Conservation (phyloP, 805 yeast species). For the Metschnikowia gelsemii region DNA sequence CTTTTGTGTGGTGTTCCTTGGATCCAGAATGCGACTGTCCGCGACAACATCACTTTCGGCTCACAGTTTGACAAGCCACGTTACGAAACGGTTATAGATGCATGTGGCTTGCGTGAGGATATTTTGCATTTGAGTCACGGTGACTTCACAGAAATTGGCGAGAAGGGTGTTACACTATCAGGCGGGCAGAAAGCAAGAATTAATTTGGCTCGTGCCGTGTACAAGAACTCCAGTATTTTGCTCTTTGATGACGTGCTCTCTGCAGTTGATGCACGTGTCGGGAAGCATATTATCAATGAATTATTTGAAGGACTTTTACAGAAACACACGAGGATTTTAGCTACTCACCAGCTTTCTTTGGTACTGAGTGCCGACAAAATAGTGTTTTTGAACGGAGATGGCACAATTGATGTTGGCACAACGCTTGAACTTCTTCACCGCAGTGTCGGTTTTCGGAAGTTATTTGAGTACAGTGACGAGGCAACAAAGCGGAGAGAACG, state of each 20-base stretch:
- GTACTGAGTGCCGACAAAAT: slow-evolving; percentile 68
- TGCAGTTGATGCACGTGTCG: slow-evolving; percentile 87
- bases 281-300: slow-evolving; percentile 69
- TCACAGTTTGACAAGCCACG: slow-evolving; percentile 46
- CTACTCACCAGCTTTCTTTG: slow-evolving; percentile 80
- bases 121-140: slow-evolving; percentile 68
- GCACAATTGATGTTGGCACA: slow-evolving; percentile 60
- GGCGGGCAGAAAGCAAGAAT: slow-evolving; percentile 90
- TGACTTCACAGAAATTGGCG: slow-evolving; percentile 79
- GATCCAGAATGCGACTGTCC: slow-evolving; percentile 79
- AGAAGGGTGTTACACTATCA: slow-evolving; percentile 80
- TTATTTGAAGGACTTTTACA: slow-evolving; percentile 62
- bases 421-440: slow-evolving; percentile 48
- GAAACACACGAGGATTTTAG: slow-evolving; percentile 66
- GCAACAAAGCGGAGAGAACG: slow-evolving; percentile 23
- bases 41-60: slow-evolving; percentile 75
- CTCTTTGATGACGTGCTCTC: slow-evolving; percentile 76
- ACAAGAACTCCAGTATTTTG: slow-evolving; percentile 63
- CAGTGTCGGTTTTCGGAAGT: slow-evolving; percentile 35
- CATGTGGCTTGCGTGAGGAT: slow-evolving; percentile 69
- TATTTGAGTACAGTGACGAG: slow-evolving; percentile 40
- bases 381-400: slow-evolving; percentile 66
- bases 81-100: slow-evolving; percentile 55
- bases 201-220: slow-evolving; percentile 76
- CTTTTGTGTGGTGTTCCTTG: slow-evolving; percentile 66